Conservation (phyloP, 2,329 filamentous ascomycete species). For the Trichoderma arundinaceum region DNA sequence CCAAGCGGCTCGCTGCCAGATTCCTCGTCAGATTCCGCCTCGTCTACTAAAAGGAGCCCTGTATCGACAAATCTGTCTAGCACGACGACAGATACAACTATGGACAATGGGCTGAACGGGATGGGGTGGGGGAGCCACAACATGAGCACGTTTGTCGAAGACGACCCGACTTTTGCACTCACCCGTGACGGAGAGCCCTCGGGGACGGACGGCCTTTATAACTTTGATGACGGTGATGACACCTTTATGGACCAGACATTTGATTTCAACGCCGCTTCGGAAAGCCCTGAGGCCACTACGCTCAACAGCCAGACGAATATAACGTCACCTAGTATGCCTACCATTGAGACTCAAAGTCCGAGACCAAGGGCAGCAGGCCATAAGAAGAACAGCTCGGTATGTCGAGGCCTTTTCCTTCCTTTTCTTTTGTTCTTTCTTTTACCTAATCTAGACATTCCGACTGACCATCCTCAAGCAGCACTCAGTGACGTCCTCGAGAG, state of each 20-base stretch:
- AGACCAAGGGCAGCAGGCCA: conserved; percentile 44
- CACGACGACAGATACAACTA: conserved; percentile 45
- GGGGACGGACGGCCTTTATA: conserved; percentile 39
- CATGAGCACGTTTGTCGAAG: conserved; percentile 46
- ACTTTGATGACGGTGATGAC: conserved; percentile 46
- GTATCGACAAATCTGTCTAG: conserved; percentile 50
- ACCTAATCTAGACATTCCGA: too few species aligned
- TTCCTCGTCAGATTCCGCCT: conserved; percentile 59
- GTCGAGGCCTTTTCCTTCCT: conserved; percentile 30
- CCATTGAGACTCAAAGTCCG: conserved; percentile 39
- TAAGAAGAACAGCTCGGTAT: conserved; percentile 52
- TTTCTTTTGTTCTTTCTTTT: not conserved
- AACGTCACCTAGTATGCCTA: not conserved
- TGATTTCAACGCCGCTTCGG: conserved; percentile 64
- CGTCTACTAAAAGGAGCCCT: conserved; percentile 53
- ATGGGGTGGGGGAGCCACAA: conserved; percentile 51
- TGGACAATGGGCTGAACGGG: conserved; percentile 39
- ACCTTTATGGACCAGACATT: conserved; percentile 57
- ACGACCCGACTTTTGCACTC: conserved; percentile 47
- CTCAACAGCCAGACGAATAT: conserved; percentile 40
- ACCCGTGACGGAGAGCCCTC: conserved; percentile 35
- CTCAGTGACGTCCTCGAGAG: conserved; percentile 57
- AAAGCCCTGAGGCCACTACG: conserved; percentile 57
- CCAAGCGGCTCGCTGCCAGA: conserved; percentile 53
- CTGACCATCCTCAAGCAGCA: conserved; percentile 51